A percentile compares a stretch with the other conserved stretches of the same genome.
Conservation (phyloP, 2,329 filamentous ascomycete genomes). For the Fusarium setosum region DNA sequence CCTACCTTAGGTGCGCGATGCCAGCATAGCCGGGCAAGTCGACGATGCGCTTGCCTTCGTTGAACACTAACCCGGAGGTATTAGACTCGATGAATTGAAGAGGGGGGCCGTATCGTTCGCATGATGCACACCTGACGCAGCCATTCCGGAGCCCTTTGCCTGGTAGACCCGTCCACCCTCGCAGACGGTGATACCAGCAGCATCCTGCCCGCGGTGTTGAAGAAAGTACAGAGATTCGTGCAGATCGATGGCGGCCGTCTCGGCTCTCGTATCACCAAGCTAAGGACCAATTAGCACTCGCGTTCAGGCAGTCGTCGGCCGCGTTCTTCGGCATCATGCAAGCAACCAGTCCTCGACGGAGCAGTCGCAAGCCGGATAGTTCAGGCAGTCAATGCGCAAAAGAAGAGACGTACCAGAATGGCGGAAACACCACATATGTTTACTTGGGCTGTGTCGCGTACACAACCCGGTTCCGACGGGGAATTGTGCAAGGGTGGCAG, state of each 20-base stretch:
- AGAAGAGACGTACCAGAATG: slow-evolving; percentile 6
- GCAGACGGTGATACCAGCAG: slow-evolving; percentile 84
- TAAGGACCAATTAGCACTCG: slow-evolving; percentile 11
- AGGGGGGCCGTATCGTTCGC: too few relatives aligned
- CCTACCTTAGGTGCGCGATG: slow-evolving; percentile 87
- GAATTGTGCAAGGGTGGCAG: too few relatives aligned
- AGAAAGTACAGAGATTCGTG: slow-evolving; percentile 78
- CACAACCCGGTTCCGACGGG: too few relatives aligned
- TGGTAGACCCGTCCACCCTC: slow-evolving; percentile 85
- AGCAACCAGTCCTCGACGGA: too few relatives aligned
- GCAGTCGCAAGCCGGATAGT: too few relatives aligned
- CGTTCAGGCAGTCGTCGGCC: too few relatives aligned
- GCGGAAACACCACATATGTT: slow-evolving; percentile 22
- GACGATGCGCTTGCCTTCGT: not conserved
- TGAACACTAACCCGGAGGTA: too few relatives aligned
- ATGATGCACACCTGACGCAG: too few relatives aligned
- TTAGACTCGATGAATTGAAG: too few relatives aligned
- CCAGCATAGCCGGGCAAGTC: slow-evolving; percentile 1
- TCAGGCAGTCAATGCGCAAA: too few relatives aligned
- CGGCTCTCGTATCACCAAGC: slow-evolving; percentile 47
- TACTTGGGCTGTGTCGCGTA: too few relatives aligned
- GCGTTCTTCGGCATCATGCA: too few relatives aligned
- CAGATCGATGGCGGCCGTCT: slow-evolving; percentile 69
- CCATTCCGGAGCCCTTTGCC: slow-evolving; percentile 91
- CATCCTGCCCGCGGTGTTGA: slow-evolving; percentile 83